phyloP scores from a whole-genome alignment of 805 yeast genomes.

The Candida dajiaensis region DNA sequence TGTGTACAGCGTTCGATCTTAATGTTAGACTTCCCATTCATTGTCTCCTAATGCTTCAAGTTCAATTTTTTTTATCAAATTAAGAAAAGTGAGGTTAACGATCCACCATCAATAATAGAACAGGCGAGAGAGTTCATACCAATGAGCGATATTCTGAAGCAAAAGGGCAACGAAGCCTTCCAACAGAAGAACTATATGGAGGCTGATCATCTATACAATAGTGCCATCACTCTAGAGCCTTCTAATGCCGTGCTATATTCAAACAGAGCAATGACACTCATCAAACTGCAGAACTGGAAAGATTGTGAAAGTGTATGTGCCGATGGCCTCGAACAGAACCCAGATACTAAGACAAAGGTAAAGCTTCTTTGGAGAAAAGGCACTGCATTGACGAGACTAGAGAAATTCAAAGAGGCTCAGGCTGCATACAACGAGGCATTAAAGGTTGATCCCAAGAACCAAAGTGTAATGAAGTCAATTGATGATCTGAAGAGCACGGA shows the following conservation, averaged over 20 bases:
- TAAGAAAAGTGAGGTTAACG: too few species aligned
- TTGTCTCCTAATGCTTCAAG: too few species aligned
- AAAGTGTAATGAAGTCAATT: conserved; percentile 27
- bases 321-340: conserved; percentile 35
- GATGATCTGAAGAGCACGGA: conserved; percentile 27
- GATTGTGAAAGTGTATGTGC: conserved; percentile 46
- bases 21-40: too few species aligned
- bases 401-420: conserved; percentile 23
- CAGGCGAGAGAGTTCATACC: too few species aligned
- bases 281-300: conserved; percentile 43
- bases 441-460: conserved; percentile 35
- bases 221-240: conserved; percentile 47
- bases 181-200: conserved; percentile 34
- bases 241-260: conserved; percentile 51
- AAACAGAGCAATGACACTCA: conserved; percentile 63
- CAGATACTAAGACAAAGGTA: conserved; percentile 29
- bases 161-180: conserved; percentile 51
- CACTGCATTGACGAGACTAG: conserved; percentile 30
- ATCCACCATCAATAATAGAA: background rate
- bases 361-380: conserved; percentile 52
- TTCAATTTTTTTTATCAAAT: too few species aligned
- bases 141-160: conserved; percentile 27
- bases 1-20: too few species aligned
- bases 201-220: conserved; percentile 50
- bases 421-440: conserved; percentile 32